Conservation (phyloP, 805 yeast species). For the Cyberlindnera nakhonratchasimensis region DNA sequence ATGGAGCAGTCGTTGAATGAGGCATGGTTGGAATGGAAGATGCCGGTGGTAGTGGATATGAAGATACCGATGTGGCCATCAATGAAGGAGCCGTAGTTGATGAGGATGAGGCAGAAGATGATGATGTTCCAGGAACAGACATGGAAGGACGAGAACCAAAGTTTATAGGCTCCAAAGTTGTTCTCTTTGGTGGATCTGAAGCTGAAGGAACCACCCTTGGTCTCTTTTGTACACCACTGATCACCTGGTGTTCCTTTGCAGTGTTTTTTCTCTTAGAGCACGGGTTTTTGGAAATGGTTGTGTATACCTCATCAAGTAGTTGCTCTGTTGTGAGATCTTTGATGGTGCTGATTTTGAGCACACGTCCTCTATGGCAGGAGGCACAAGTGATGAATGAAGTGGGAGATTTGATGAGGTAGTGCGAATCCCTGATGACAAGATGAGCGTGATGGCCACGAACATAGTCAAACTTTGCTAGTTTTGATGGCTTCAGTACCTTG, state of each 20-base stretch:
- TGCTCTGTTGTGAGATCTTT: constrained; percentile 21
- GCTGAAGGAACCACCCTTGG: constrained; percentile 2
- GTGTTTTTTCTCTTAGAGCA: constrained; percentile 26
- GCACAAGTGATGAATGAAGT: constrained; percentile 29
- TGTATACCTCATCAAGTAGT: constrained; percentile 24
- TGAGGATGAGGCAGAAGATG: not conserved
- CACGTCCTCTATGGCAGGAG: constrained; percentile 29
- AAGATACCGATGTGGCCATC: not conserved
- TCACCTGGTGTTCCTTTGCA: constrained; percentile 17
- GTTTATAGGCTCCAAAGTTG: not conserved
- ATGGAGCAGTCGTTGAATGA: not conserved
- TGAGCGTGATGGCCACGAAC: constrained; percentile 26
- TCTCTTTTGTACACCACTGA: constrained; percentile 2
- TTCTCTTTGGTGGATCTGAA: not conserved
- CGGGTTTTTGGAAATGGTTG: constrained; percentile 23
- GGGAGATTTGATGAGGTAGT: constrained; percentile 25
- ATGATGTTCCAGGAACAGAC: not conserved
- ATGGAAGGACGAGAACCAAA: constrained; percentile 1
- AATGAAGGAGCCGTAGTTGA: not conserved
- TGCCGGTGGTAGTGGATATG: constrained; percentile 12
- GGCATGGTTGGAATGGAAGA: constrained; percentile 1
- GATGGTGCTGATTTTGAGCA: constrained; percentile 23
- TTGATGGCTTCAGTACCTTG: constrained; percentile 27
- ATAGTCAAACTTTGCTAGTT: constrained; percentile 14
- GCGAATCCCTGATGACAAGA: constrained; percentile 29